Evolutionary conservation across 2,329 filamentous ascomycete genomes (phyloP), one percentile per base, ranked within the genome.

Genomic region (Aspergillus eucalypticola): DNA sequence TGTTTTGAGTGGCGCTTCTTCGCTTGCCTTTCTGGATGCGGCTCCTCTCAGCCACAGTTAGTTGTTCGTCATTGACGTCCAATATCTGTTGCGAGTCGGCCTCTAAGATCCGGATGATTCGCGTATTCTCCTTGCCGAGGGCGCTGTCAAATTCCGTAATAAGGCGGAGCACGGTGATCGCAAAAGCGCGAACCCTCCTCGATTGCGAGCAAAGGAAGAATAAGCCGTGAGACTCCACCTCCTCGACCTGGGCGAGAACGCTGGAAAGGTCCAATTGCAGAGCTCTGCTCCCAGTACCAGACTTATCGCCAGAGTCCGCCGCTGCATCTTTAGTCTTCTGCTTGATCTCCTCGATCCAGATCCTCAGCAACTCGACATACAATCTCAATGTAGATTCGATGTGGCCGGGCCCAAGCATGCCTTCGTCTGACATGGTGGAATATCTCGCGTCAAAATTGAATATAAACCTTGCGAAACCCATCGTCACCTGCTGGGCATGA

Each of bases 161-260:
- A 23, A 98, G 84, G 4, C 92, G 90, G 25, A 99, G 81, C 1
- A 99, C 94, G 1, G 91, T 96, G 55, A 99, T 91, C 2, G 95
- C 93, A 74, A 95, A 96, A 60, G 91, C 85, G 54, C 95, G 88
- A 25, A 99, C 95, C 56, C 91, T 86, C 56, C 92, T 86, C 5
- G 95, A 97, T 68, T 98, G 95, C 0, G 95, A 99, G 75, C 95
- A 99, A 6, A 99, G 81, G 73, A 99, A 99, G 81, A 99, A 99
- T 2, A 99, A 78, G 0, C 95, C 96, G 72, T 98, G 95, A 0
- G 94, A 96, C 75, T 99, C 95, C 15, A 97, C 91, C 74, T 97
- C 93, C 67, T 99, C 95, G 25, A 99, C 94, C 71, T 98, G 91
- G 1, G 92, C 92, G 82, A 93, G 91, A 3, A 96, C 89, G 59